Evolutionary conservation across 2,329 filamentous ascomycete genomes (phyloP).

Genomic region (Paecilomyces sp.): DNA sequence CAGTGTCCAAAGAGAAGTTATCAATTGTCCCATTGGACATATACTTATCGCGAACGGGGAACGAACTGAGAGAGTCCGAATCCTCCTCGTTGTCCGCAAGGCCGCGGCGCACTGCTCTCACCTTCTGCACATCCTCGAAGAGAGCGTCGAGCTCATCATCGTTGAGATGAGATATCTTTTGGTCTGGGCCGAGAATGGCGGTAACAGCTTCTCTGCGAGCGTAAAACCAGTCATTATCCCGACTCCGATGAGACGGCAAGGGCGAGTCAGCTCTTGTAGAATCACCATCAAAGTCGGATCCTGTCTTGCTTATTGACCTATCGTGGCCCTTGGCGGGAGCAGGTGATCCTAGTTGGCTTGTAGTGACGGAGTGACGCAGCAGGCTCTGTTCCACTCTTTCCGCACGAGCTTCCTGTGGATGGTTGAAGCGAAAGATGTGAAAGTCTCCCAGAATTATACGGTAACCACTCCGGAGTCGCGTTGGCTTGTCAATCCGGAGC

Average conservation of each 20-base stretch:
- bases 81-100: constrained; percentile 62
- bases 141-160: constrained; percentile 91
- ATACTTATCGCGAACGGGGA: constrained; percentile 86
- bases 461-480: constrained; percentile 81
- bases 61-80: constrained; percentile 80
- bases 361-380: constrained; percentile 70
- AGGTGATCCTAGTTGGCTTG: constrained; percentile 58
- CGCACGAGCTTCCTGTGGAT: constrained; percentile 89
- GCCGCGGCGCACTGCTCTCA: constrained; percentile 75
- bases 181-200: constrained; percentile 81
- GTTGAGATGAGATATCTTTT: constrained; percentile 80
- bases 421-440: constrained; percentile 97
- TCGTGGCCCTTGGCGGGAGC: constrained; percentile 64
- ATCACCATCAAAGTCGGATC: constrained; percentile 66
- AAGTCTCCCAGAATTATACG: constrained; percentile 96
- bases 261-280: constrained; percentile 76
- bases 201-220: constrained; percentile 88
- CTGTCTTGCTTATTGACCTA: constrained; percentile 67
- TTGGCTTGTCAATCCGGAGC: constrained; percentile 76
- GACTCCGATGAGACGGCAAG: constrained; percentile 56
- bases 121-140: constrained; percentile 88
- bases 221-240: constrained; percentile 92
- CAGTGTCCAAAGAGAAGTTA: constrained; percentile 92
- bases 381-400: constrained; percentile 85
- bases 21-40: constrained; percentile 90